These are phyloP conservation scores for Madurella fahalii DNA, from an alignment of 2,329 filamentous ascomycete genomes.

Conservation along the genomic window DNA sequence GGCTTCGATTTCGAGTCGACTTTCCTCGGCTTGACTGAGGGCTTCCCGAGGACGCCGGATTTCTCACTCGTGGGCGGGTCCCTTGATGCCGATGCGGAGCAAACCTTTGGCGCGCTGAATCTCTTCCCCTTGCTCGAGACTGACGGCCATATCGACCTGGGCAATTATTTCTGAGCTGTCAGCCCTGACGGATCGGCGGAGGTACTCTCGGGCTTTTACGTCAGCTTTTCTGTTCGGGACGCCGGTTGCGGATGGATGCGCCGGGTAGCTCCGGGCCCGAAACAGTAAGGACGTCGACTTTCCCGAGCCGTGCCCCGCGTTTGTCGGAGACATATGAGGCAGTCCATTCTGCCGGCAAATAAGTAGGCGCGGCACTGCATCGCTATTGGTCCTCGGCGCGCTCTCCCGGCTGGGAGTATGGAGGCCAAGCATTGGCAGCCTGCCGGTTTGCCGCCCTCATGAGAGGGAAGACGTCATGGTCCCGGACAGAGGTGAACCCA, in stretches of 20 bases:
- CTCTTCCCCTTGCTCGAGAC: constrained; percentile 49
- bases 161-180: constrained; percentile 33
- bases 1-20: constrained; percentile 25
- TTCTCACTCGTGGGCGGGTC: constrained; percentile 37
- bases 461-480: no score
- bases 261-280: background rate
- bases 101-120: constrained; percentile 43
- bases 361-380: background rate
- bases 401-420: no score
- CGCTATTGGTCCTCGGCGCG: no score
- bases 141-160: constrained; percentile 51
- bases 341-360: constrained; percentile 16
- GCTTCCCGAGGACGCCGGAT: constrained; percentile 39
- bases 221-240: background rate
- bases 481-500: background rate
- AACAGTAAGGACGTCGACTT: background rate
- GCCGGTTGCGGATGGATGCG: no score
- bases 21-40: constrained; percentile 33
- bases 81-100: constrained; percentile 39
- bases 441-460: no score
- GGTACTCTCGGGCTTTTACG: background rate
- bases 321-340: constrained; percentile 15
- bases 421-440: no score
- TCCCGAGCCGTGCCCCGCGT: constrained; percentile 5
- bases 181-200: background rate